Conservation (phyloP, 2,329 filamentous ascomycete genomes). For the Akanthomyces dipterigenus region DNA sequence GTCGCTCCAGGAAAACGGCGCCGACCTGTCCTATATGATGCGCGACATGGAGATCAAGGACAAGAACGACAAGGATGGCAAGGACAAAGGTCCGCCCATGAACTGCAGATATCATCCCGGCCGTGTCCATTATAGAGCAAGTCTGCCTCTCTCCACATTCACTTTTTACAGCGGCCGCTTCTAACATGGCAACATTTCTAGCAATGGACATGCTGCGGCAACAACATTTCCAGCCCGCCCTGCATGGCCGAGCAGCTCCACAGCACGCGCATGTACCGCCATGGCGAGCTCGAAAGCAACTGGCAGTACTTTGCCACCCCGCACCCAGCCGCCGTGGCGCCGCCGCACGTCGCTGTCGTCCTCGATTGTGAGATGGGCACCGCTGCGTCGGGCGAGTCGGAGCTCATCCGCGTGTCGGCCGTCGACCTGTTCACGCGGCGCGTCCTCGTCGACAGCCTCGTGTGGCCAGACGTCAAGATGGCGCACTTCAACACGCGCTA, state of each 20-base stretch:
- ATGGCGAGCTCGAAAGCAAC: slow-evolving; percentile 21
- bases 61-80: neutral
- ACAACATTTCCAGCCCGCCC: slow-evolving; percentile 16
- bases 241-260: slow-evolving; percentile 23
- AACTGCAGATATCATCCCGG: slow-evolving; percentile 25
- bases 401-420: slow-evolving; percentile 45
- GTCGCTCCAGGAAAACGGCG: neutral
- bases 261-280: slow-evolving; percentile 17
- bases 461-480: slow-evolving; percentile 40
- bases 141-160: neutral
- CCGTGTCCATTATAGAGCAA: slow-evolving; percentile 22
- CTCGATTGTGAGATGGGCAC: slow-evolving; percentile 53
- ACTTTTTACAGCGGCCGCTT: neutral
- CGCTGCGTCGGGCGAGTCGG: slow-evolving; percentile 34
- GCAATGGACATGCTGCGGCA: slow-evolving; percentile 27
- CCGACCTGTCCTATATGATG: neutral
- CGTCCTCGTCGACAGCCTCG: slow-evolving; percentile 43
- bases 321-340: neutral
- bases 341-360: slow-evolving; percentile 26
- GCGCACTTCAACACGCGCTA: slow-evolving; percentile 42
- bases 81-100: slow-evolving; percentile 5
- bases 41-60: neutral
- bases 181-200: neutral
- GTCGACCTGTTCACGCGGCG: slow-evolving; percentile 45
- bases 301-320: slow-evolving; percentile 22